Base-by-base conservation (phyloP, 129 eudicot genomes). In the Tanacetum coccineum region DNA sequence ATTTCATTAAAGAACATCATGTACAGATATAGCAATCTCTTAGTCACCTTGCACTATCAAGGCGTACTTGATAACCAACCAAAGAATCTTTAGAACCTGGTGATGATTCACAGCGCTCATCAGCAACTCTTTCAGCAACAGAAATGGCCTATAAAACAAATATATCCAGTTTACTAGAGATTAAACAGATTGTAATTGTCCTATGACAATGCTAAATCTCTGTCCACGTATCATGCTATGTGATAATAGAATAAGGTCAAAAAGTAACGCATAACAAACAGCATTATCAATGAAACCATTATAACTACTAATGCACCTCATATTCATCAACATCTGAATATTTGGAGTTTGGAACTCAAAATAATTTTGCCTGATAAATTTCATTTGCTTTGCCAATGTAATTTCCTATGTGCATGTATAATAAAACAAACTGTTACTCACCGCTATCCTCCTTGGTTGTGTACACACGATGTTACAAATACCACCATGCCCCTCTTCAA, bases 51-150 rank as follows among this genome's bases (percentile, higher is more conserved):
- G 98, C 98, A 84, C 96, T 93, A 77, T 93, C 98, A 66, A 93
- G 87, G 60, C 96, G 98, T 64, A 93, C 98, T 84, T 93, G 98
- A 81, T 93, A 93, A 78, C 98, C 98, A 81, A 93, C 96, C 82
- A 93, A 79, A 71, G 98, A 93, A 80, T 85, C 92, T 74, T 77
- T 74, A 68, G 96, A 82, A 70, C 98, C 98, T 6, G 98, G 98
- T 62, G 83, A 81, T 19, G 98, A 81, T 68, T 93, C 98, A 75
- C 96, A 88, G 64, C 98, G 84, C 82, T 93, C 98, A 59, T 86
- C 95, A 59, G 98, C 91, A 74, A 93, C 98, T 76, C 98, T 79
- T 81, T 93, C 98, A 76, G 96, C 98, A 62, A 93, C 98, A 81
- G 98, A 93, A 67, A 86, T 81, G 42, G 98, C 98, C 98, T 93